Base-by-base conservation (phyloP, 1,284 basidiomycete genomes). In the Ganoderma sinense region DNA sequence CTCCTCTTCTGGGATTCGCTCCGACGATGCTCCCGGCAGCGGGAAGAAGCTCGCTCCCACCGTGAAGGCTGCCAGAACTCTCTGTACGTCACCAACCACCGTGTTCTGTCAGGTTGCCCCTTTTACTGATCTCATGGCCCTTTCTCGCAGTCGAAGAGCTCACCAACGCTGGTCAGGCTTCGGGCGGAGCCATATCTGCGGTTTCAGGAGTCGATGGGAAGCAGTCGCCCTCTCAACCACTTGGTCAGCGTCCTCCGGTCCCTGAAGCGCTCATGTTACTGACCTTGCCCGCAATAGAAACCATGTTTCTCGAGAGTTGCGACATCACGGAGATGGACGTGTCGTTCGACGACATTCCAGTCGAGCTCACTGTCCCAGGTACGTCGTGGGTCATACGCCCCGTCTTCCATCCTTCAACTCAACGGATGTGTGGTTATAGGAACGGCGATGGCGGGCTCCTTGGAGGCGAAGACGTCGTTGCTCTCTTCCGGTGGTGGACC, bases 251-350 rank as follows among this genome's bases (percentile, higher is more conserved):
- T 40, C 39, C 11, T 39, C 7, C 39, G 6, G 26, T 2, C 23
- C 16, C n/a, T 2, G 36, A 29, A 18, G 16, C 11, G 43, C 23
- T 16, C 31, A 18, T 18, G 23, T 62, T 1, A n/a, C 41, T 29
- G 5, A 36, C 29, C 36, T 29, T 31, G 14, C 36, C 39, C 56
- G 6, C 16, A 31, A 41, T 23, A 36, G 58, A 29, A 33, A n/a
- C 6, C 36, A 20, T 55, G 11, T 48, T 61, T 26, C 36, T 36
- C n/a, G 59, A 66, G 23, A 41, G 59, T 8, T 7, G 29, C 36
- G 65, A 62, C 60, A 62, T 53, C 16, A 55, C 59, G 26, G 65
- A 66, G 33, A 39, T 66, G 7, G 45, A 41, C 2, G 20, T 62
- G 18, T 14, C 18, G 1, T 16, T 41, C 18, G 36, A 39, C 23